A percentile compares a stretch with the other conserved stretches of the same genome.
Evolutionary conservation across 495 filamentous ascomycete species (phyloP).

Genomic region (Rhypophila decipiens): DNA sequence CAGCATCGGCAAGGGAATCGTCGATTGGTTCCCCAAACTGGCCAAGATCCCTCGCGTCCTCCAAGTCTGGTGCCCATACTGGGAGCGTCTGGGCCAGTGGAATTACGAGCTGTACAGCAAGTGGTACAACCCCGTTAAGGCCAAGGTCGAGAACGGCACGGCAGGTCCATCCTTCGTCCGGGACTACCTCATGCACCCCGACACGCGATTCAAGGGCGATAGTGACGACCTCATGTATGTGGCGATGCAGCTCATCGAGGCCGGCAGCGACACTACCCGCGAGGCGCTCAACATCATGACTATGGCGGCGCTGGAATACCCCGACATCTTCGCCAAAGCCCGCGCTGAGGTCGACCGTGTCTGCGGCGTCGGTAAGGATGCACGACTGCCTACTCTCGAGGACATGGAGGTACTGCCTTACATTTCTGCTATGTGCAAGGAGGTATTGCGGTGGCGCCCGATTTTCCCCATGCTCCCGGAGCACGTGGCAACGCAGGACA

Average conservation of each 20-base stretch:
- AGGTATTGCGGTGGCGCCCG: constrained; percentile 52
- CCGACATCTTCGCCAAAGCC: constrained; percentile 21
- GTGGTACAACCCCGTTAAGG: constrained; percentile 31
- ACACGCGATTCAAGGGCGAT: constrained; percentile 29
- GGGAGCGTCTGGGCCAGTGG: constrained; percentile 23
- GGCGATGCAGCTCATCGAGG: constrained; percentile 30
- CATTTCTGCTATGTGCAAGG: constrained; percentile 43
- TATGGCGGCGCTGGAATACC: constrained; percentile 28
- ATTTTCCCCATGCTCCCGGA: constrained; percentile 24
- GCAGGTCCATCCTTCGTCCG: constrained; percentile 20
- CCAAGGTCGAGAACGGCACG: constrained; percentile 15
- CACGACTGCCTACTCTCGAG: constrained; percentile 34
- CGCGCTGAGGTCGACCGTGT: constrained; percentile 34
- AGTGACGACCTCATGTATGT: constrained; percentile 43
- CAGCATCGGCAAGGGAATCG: constrained; percentile 17
- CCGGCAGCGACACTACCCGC: constrained; percentile 41
- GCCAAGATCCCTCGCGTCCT: constrained; percentile 28
- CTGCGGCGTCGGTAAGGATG: constrained; percentile 21
- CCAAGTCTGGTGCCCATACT: constrained; percentile 35
- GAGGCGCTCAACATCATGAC: constrained; percentile 33
- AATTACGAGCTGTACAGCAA: constrained; percentile 27
- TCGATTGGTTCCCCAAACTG: constrained; percentile 38
- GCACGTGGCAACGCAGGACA: constrained; percentile 32
- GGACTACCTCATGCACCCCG: constrained; percentile 30
- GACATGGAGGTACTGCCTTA: constrained; percentile 46